Evolutionary conservation across 2,329 filamentous ascomycete genomes (phyloP).

Genomic region (Talaromyces albobiverticillius): DNA sequence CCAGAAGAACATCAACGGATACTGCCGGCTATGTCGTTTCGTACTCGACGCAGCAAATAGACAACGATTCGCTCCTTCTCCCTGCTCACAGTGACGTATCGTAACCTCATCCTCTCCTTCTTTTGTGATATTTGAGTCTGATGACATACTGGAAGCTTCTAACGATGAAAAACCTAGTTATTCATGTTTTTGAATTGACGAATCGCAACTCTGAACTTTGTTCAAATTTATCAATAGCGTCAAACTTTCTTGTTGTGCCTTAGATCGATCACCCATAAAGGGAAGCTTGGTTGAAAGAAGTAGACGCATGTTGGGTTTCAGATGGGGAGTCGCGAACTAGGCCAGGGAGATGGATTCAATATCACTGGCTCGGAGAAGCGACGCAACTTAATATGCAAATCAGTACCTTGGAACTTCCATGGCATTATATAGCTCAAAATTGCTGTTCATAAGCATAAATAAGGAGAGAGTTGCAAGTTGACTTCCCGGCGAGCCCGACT

Average conservation of each 20-base stretch:
- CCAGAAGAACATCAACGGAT: background rate
- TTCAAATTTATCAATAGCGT: background rate
- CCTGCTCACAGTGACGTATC: conserved; percentile 11
- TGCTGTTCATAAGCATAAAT: too few relatives aligned
- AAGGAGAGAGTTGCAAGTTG: background rate
- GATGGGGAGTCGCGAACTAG: background rate
- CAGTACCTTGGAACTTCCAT: background rate
- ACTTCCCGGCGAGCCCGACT: conserved; percentile 12
- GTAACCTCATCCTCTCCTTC: background rate
- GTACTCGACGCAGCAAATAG: background rate
- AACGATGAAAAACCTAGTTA: background rate
- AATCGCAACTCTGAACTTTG: background rate
- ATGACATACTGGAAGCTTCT: background rate
- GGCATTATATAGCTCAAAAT: background rate
- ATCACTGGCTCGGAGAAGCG: conserved; percentile 10
- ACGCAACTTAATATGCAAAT: background rate
- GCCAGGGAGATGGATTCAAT: background rate
- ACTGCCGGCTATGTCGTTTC: background rate
- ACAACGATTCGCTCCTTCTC: background rate
- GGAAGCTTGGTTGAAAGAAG: background rate
- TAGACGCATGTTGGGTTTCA: background rate
- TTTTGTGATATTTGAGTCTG: background rate
- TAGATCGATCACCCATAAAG: background rate
- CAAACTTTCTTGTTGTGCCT: background rate
- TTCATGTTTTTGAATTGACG: background rate